Evolutionary conservation across 495 filamentous ascomycete genomes (phyloP).

Genomic region (Aspergillus avenaceus): DNA sequence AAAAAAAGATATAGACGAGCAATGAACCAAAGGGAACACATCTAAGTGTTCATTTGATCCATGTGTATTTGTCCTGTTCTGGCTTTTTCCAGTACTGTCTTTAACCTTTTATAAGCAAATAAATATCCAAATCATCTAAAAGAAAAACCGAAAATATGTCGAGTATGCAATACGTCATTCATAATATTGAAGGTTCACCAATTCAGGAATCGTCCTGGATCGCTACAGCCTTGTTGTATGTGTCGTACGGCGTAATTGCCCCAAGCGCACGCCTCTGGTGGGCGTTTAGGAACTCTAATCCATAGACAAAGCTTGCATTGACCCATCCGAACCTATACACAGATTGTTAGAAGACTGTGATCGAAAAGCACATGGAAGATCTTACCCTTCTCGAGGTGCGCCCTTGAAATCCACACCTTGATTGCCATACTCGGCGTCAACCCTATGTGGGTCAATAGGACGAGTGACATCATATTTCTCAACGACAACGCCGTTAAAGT

Average conservation of each 20-base stretch:
- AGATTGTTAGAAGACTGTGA: neutral
- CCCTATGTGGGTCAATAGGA: conserved; percentile 80
- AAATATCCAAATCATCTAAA: neutral
- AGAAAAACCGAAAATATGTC: neutral
- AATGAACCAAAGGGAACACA: neutral
- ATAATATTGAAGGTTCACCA: neutral
- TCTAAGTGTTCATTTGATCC: no score
- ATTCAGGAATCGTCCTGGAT: conserved; percentile 18
- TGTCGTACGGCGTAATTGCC: conserved; percentile 76
- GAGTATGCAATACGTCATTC: neutral
- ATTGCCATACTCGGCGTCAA: conserved; percentile 96
- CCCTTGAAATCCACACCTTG: conserved; percentile 92
- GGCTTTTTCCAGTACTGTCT: neutral
- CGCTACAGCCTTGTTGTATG: conserved; percentile 45
- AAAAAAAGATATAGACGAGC: neutral
- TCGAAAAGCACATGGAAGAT: conserved; percentile 13
- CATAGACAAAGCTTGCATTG: conserved; percentile 92
- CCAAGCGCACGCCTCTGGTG: conserved; percentile 84
- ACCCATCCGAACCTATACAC: conserved; percentile 89
- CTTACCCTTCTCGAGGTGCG: conserved; percentile 91
- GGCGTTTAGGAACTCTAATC: conserved; percentile 74
- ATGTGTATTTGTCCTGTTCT: no score
- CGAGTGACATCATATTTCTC: conserved; percentile 98
- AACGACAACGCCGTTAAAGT: conserved; percentile 95
- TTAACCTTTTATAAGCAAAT: neutral